Percentiles rank a stretch among this genome's conserved stretches.
Evolutionary conservation across 2,329 filamentous ascomycete genomes (phyloP).

Genomic region (Paramyrothecium sp.): DNA sequence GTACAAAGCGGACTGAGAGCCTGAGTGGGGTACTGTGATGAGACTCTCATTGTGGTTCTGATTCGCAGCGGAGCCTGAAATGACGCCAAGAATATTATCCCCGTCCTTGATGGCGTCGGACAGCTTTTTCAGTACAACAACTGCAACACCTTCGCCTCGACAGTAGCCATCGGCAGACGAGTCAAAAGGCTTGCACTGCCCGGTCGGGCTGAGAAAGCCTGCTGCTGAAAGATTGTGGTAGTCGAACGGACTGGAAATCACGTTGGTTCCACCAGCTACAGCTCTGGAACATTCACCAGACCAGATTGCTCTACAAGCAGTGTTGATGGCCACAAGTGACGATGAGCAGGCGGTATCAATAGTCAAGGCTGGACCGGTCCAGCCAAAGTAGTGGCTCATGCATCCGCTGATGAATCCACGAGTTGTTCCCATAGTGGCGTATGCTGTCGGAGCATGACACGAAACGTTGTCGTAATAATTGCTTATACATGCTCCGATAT

Average conservation of each 20-base stretch:
- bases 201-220: constrained; percentile 22
- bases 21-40: constrained; percentile 39
- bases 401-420: constrained; percentile 29
- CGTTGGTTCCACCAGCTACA: constrained; percentile 36
- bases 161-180: constrained; percentile 48
- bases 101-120: constrained; percentile 43
- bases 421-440: constrained; percentile 32
- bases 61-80: constrained; percentile 35
- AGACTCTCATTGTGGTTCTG: constrained; percentile 40
- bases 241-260: constrained; percentile 28
- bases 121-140: constrained; percentile 47
- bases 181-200: constrained; percentile 31
- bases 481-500: background rate
- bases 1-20: constrained; percentile 27
- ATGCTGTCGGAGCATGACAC: constrained; percentile 33
- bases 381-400: constrained; percentile 35
- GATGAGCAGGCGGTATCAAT: constrained; percentile 39
- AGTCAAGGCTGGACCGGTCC: constrained; percentile 31
- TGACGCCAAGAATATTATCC: constrained; percentile 40
- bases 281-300: constrained; percentile 29
- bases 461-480: constrained; percentile 42
- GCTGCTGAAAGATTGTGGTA: constrained; percentile 17
- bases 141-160: constrained; percentile 45
- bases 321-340: constrained; percentile 31
- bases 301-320: constrained; percentile 26